Evolutionary conservation across 805 yeast genomes (phyloP).

Genomic region (Lachancea quebecensis): DNA sequence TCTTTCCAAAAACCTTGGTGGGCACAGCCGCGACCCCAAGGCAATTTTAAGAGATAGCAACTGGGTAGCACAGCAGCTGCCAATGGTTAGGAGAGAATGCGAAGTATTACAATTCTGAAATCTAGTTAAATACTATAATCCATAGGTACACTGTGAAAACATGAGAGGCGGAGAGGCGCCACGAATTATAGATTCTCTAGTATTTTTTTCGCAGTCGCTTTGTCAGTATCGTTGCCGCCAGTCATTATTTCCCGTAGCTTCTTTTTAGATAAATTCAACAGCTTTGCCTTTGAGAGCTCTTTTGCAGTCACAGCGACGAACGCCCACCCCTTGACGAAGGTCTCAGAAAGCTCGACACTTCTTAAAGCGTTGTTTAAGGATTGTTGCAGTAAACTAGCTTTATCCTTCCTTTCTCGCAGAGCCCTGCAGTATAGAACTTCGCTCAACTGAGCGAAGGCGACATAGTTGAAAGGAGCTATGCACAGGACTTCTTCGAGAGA

Average conservation of each 20-base stretch:
- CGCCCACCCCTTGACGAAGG: conserved; percentile 66
- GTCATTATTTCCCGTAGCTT: conserved; percentile 34
- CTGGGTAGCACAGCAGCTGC: conserved; percentile 70
- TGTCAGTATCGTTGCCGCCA: conserved; percentile 30
- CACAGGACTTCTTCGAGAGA: conserved; percentile 65
- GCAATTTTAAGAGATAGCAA: conserved; percentile 69
- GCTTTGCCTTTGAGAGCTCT: conserved; percentile 25
- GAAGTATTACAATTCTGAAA: conserved; percentile 22
- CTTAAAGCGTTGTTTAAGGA: conserved; percentile 50
- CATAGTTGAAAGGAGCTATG: conserved; percentile 46
- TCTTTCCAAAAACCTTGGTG: conserved; percentile 34
- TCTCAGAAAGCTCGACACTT: conserved; percentile 69
- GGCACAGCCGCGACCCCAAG: conserved; percentile 53
- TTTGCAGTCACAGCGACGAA: conserved; percentile 43
- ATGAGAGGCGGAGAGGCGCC: neutral
- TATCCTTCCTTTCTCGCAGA: conserved; percentile 9
- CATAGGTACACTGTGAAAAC: neutral
- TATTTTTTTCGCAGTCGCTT: conserved; percentile 33
- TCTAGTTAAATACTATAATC: neutral
- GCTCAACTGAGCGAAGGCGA: conserved; percentile 26
- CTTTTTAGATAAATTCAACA: conserved; percentile 34
- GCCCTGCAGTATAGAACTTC: conserved; percentile 22
- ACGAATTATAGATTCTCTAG: conserved; percentile 11
- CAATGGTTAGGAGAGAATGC: conserved; percentile 35
- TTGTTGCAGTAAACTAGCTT: conserved; percentile 11